Conservation (phyloP, 495 filamentous ascomycete species). For the Lasiosphaeria miniovina region DNA sequence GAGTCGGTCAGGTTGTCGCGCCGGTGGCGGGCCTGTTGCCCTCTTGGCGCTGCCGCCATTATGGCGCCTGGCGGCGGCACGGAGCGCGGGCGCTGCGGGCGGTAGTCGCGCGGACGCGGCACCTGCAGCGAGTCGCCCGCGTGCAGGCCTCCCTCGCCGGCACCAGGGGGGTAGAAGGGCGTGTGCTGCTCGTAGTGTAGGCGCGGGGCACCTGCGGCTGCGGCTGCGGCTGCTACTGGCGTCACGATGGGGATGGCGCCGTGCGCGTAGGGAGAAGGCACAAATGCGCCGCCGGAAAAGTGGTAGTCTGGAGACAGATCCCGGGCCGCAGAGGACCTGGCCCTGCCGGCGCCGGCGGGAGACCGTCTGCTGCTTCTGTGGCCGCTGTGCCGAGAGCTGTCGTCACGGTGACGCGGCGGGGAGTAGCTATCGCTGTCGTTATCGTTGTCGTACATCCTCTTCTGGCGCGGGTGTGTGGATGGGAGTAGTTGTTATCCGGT, state of each 20-base stretch:
- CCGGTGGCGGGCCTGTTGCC: neutral
- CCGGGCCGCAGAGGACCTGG: neutral
- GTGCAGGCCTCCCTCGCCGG: neutral
- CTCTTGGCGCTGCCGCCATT: neutral
- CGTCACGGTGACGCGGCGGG: neutral
- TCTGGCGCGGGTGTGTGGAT: neutral
- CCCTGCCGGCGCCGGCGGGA: neutral
- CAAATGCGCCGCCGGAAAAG: neutral
- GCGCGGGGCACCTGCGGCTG: neutral
- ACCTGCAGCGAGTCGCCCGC: constrained; percentile 1
- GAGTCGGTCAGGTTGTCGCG: neutral
- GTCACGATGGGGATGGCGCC: constrained; percentile 7
- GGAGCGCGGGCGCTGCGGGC: constrained; percentile 4
- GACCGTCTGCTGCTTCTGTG: constrained; percentile 2
- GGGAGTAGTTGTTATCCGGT: neutral
- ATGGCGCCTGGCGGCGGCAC: neutral
- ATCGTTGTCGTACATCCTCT: neutral
- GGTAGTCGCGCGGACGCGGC: neutral
- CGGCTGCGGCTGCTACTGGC: constrained; percentile 5
- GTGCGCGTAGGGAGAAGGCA: neutral
- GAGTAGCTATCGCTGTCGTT: neutral
- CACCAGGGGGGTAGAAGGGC: constrained; percentile 15
- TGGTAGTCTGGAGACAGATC: constrained; percentile 9
- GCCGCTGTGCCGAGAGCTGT: constrained; percentile 1
- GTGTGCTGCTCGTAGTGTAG: constrained; percentile 10